phyloP scores from a whole-genome alignment of 176 grass and related monocot species.

The Chloris gayana region DNA sequence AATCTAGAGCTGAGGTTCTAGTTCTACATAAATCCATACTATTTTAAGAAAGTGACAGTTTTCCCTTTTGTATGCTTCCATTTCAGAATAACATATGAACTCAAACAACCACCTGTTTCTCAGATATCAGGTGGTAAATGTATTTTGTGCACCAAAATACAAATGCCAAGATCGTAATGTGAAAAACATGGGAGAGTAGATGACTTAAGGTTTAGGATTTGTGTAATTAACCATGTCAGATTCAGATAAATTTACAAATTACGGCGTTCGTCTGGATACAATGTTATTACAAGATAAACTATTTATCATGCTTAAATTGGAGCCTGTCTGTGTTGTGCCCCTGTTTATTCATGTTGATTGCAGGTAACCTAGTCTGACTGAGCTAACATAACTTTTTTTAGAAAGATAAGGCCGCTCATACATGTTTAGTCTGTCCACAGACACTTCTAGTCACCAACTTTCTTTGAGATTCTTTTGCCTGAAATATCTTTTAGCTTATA shows the following conservation, averaged over 20 bases:
- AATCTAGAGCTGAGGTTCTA: not conserved
- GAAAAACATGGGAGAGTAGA: not conserved
- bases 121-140: not conserved
- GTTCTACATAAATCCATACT: not conserved
- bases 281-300: conserved; percentile 1
- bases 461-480: not conserved
- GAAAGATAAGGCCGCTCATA: not conserved
- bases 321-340: not conserved
- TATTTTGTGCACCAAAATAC: not conserved
- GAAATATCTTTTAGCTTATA: conserved; percentile 7
- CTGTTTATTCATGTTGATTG: conserved; percentile 23
- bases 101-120: not conserved
- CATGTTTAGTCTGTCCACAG: not conserved
- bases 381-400: conserved; percentile 4
- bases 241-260: conserved; percentile 13
- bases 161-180: too few relatives aligned
- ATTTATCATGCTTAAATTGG: conserved; percentile 5
- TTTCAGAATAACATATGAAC: not conserved
- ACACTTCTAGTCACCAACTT: not conserved
- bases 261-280: not conserved
- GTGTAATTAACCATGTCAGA: not conserved
- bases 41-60: not conserved
- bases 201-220: not conserved
- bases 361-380: not conserved
- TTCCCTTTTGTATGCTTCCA: not conserved